Conservation (phyloP, 169 alveolate genomes). For the Cryptosporidium canis region DNA sequence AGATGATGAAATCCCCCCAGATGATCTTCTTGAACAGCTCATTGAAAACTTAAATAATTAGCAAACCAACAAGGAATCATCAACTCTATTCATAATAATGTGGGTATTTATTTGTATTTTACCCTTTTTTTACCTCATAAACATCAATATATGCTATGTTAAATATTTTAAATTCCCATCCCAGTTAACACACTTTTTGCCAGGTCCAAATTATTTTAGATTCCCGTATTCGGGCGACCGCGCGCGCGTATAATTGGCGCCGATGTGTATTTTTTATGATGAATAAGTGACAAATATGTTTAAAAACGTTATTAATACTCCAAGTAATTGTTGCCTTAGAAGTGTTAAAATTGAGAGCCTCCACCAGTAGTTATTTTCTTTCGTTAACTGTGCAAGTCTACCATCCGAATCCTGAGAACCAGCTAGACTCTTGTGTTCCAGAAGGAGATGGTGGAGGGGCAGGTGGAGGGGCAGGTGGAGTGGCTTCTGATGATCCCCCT, state of each 20-base stretch:
- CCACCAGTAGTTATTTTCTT: background rate
- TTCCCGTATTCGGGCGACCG: slow-evolving; percentile 23
- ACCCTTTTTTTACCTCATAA: background rate
- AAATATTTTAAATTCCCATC: background rate
- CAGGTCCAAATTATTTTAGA: slow-evolving; percentile 62
- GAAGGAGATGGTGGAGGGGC: slow-evolving; percentile 1
- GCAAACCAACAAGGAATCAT: background rate
- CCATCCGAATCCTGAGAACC: slow-evolving; percentile 71
- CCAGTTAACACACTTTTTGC: slow-evolving; percentile 67
- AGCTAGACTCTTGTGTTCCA: slow-evolving; percentile 39
- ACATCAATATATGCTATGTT: background rate
- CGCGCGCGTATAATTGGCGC: slow-evolving; percentile 62
- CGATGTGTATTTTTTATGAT: slow-evolving; percentile 4
- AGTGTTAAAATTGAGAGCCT: background rate
- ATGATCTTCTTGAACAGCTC: slow-evolving; percentile 71
- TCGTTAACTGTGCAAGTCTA: background rate
- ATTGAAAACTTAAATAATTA: slow-evolving; percentile 6
- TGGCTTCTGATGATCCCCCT: background rate
- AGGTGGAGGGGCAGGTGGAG: slow-evolving; percentile 17
- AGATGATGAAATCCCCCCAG: slow-evolving; percentile 71
- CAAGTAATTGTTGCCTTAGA: background rate
- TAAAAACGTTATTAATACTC: background rate
- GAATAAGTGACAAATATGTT: background rate
- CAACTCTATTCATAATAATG: background rate
- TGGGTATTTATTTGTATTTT: background rate